phyloP scores from a whole-genome alignment of 2,329 filamentous ascomycete genomes.

The Xylariaceae sp. region DNA sequence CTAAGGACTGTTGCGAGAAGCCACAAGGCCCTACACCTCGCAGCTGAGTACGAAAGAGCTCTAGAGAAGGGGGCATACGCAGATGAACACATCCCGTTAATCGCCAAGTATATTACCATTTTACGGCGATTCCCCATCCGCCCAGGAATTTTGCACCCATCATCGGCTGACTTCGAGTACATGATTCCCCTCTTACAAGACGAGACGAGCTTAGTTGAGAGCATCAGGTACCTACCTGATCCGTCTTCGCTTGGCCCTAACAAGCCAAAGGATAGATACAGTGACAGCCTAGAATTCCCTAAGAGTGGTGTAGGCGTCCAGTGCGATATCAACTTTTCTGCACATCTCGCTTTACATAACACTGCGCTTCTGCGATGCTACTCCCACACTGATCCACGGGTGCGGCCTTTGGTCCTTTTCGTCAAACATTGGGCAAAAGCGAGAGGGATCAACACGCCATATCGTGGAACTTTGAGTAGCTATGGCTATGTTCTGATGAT shows the following conservation, averaged over 20 bases:
- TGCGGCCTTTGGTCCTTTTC: slow-evolving; percentile 76
- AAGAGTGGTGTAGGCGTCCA: slow-evolving; percentile 76
- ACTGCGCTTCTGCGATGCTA: slow-evolving; percentile 82
- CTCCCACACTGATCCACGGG: slow-evolving; percentile 72
- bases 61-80: slow-evolving; percentile 48
- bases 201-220: slow-evolving; percentile 36
- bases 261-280: slow-evolving; percentile 53
- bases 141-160: slow-evolving; percentile 5
- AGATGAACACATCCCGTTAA: slow-evolving; percentile 31
- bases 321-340: slow-evolving; percentile 90
- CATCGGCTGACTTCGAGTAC: slow-evolving; percentile 28
- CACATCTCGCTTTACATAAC: slow-evolving; percentile 79
- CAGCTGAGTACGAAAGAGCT: slow-evolving; percentile 53
- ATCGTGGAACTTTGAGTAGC: slow-evolving; percentile 80
- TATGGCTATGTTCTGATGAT: slow-evolving; percentile 94
- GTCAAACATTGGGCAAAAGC: slow-evolving; percentile 88
- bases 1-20: slow-evolving; percentile 44
- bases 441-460: slow-evolving; percentile 81
- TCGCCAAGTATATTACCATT: slow-evolving; percentile 50
- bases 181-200: slow-evolving; percentile 38
- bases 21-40: slow-evolving; percentile 57
- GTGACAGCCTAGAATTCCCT: slow-evolving; percentile 70
- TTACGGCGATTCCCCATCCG: slow-evolving; percentile 42
- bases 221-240: slow-evolving; percentile 45
- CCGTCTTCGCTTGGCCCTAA: slow-evolving; percentile 50